Evolutionary conservation across 2,329 filamentous ascomycete species (phyloP).

Genomic region (Penicillium expansum): DNA sequence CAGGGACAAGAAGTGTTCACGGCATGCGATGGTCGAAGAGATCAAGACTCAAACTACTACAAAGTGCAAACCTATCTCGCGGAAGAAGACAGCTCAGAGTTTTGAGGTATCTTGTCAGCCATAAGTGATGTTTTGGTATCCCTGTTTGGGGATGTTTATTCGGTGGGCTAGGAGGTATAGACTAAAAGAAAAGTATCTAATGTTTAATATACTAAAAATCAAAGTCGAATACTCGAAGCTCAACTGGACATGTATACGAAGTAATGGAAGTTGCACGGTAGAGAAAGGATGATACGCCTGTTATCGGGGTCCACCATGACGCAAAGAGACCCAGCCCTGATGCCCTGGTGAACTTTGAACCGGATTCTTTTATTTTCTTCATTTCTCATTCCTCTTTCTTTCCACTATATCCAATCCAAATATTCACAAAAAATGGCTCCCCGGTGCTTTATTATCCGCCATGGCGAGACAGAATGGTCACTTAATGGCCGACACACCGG

Average conservation of each 20-base stretch:
- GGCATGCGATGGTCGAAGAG: background rate
- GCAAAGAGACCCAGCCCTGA: conserved; percentile 3
- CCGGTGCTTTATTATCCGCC: conserved; percentile 77
- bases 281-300: background rate
- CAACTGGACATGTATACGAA: background rate
- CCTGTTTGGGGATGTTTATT: too few relatives aligned
- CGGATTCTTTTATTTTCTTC: background rate
- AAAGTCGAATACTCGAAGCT: background rate
- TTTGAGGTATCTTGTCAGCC: conserved; percentile 9
- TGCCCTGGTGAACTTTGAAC: background rate
- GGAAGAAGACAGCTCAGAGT: conserved; percentile 7
- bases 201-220: background rate
- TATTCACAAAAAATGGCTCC: conserved; percentile 51
- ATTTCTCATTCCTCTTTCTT: background rate
- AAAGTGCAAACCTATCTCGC: background rate
- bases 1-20: conserved; percentile 9
- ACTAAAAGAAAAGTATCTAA: background rate
- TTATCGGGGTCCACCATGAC: conserved; percentile 7
- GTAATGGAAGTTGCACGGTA: too few relatives aligned
- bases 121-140: background rate
- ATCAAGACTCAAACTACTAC: background rate
- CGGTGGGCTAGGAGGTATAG: background rate
- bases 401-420: background rate
- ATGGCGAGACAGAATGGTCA: conserved; percentile 96
- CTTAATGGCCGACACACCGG: conserved; percentile 83